Evolutionary conservation across 176 grass and related monocot species (phyloP).

Genomic region (bread wheat (Triticum aestivum)): DNA sequence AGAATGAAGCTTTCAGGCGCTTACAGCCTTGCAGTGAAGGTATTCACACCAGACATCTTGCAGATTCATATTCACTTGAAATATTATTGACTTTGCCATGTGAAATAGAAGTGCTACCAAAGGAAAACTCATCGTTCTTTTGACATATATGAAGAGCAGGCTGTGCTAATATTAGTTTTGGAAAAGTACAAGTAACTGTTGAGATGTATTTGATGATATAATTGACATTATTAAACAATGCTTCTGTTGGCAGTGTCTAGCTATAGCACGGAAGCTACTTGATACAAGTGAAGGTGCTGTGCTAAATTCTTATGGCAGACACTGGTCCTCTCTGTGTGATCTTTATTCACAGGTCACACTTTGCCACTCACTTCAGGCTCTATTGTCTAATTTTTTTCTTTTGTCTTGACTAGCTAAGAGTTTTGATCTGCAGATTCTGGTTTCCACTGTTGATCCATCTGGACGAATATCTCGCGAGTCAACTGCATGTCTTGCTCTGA

Average conservation of each 20-base stretch:
- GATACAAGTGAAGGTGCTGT: conserved; percentile 53
- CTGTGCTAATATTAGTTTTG: conserved; percentile 13
- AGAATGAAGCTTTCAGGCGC: conserved; percentile 62
- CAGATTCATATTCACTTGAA: conserved; percentile 5
- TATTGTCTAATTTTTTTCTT: conserved; percentile 4
- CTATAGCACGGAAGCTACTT: conserved; percentile 69
- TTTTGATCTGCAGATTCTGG: conserved; percentile 61
- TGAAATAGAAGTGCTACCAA: conserved; percentile 13
- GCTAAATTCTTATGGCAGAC: conserved; percentile 55
- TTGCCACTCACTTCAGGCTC: conserved; percentile 20
- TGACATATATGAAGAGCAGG: not conserved
- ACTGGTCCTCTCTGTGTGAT: conserved; percentile 62
- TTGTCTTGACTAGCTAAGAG: conserved; percentile 12
- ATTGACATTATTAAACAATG: conserved; percentile 15
- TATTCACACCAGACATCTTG: conserved; percentile 21
- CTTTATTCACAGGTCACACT: conserved; percentile 78
- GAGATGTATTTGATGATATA: conserved; percentile 21
- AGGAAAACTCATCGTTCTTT: not conserved
- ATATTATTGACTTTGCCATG: not conserved
- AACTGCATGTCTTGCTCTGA: conserved; percentile 81
- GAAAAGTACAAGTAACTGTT: not conserved
- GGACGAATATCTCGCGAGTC: conserved; percentile 79
- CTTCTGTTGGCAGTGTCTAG: conserved; percentile 62
- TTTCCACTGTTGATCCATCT: conserved; percentile 70
- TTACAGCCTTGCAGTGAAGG: conserved; percentile 72